Percentiles rank a stretch among this genome's conserved stretches.
Conservation (phyloP, 2,329 filamentous ascomycete genomes). For the Apiospora malaysiana region DNA sequence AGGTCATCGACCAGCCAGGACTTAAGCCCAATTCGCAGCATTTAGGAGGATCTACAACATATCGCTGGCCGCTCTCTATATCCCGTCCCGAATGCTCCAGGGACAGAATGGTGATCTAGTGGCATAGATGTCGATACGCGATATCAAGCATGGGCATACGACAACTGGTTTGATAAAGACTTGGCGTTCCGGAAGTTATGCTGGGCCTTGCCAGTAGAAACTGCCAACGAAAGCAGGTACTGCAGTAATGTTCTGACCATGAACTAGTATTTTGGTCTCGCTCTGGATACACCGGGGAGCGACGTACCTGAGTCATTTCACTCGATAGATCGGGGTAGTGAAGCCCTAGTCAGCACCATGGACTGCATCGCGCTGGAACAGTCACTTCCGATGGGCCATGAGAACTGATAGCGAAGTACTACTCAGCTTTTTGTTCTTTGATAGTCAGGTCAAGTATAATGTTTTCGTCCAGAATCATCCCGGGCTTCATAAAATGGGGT, state of each 20-base stretch:
- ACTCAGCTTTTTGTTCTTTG: background rate
- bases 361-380: background rate
- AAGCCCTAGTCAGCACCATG: background rate
- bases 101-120: background rate
- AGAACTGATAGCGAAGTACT: background rate
- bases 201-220: background rate
- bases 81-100: background rate
- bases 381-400: background rate
- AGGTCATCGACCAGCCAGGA: background rate
- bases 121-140: background rate
- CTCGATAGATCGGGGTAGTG: background rate
- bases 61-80: background rate
- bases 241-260: background rate
- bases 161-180: background rate
- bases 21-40: background rate
- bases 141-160: background rate
- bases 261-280: background rate
- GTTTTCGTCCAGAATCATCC: background rate
- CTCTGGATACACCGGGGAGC: background rate
- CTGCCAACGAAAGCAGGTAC: background rate
- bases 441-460: background rate
- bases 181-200: background rate
- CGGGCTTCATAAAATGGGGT: background rate
- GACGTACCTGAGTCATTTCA: background rate
- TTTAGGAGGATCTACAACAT: background rate